Conservation (phyloP, 208 protist genomes). For the Angomonas desouzai region DNA sequence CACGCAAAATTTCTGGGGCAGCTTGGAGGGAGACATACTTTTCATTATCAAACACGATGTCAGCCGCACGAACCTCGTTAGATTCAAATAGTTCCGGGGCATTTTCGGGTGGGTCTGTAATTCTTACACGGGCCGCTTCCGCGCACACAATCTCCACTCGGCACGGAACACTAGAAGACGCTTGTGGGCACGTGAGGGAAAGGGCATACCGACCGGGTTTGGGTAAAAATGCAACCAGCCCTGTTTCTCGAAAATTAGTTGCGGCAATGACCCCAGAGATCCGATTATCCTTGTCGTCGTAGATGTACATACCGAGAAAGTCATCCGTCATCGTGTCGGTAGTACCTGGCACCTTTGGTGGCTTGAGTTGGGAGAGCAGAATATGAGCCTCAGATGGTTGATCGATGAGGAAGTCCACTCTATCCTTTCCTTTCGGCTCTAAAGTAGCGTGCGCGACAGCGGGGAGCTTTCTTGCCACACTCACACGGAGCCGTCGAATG, state of each 20-base stretch:
- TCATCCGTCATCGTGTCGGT: constrained; percentile 58
- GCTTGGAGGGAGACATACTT: constrained; percentile 5
- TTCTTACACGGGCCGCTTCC: constrained; percentile 59
- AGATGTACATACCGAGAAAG: constrained; percentile 72
- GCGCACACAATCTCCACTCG: constrained; percentile 61
- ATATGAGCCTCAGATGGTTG: constrained; percentile 57
- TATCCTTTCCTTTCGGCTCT: constrained; percentile 29
- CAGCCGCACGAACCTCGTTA: constrained; percentile 12
- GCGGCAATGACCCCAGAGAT: constrained; percentile 46
- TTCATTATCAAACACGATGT: constrained; percentile 15
- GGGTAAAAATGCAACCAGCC: constrained; percentile 44
- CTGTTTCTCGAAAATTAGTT: constrained; percentile 61
- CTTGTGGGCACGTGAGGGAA: constrained; percentile 50
- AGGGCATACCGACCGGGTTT: constrained; percentile 55
- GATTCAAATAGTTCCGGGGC: constrained; percentile 23
- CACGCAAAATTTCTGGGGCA: constrained; percentile 6
- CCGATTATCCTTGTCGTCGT: constrained; percentile 40
- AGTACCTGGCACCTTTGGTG: constrained; percentile 16
- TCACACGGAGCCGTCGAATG: constrained; percentile 34
- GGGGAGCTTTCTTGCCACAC: constrained; percentile 48
- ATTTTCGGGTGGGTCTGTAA: constrained; percentile 54
- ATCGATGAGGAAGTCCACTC: constrained; percentile 74
- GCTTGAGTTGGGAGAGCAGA: constrained; percentile 60
- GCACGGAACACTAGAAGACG: constrained; percentile 35
- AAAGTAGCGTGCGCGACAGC: constrained; percentile 65